These are phyloP conservation scores for Colletotrichum lini DNA, from an alignment of 2,329 filamentous ascomycete genomes.

Conservation along the genomic window DNA sequence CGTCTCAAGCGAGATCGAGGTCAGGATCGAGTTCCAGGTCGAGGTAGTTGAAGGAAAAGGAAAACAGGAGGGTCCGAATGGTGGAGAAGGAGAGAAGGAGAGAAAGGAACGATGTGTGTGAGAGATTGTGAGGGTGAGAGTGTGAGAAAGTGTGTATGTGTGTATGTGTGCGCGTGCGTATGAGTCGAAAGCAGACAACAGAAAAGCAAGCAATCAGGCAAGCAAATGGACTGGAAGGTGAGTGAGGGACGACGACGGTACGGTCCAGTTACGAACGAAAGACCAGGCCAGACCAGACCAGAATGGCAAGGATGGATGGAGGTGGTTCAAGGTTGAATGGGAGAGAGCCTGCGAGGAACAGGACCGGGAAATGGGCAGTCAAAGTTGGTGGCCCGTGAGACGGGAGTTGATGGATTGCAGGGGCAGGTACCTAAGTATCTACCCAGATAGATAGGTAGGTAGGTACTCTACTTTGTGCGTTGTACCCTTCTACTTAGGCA, in stretches of 20 bases:
- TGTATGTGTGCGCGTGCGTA: not conserved
- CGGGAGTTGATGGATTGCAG: conserved; percentile 12
- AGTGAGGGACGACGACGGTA: not conserved
- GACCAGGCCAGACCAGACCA: conserved; percentile 2
- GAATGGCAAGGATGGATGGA: not conserved
- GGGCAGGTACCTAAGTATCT: conserved; percentile 15
- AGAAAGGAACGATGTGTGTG: conserved; percentile 9
- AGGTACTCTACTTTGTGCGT: too few species aligned
- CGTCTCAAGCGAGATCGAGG: not conserved
- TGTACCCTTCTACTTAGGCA: too few species aligned
- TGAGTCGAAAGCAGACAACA: conserved; percentile 1
- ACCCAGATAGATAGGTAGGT: not conserved
- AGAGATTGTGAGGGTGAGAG: not conserved
- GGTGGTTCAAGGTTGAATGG: not conserved
- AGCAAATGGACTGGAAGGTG: not conserved
- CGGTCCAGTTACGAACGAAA: not conserved
- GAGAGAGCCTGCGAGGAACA: conserved; percentile 15
- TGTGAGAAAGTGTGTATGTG: not conserved
- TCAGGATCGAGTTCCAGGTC: not conserved
- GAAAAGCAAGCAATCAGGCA: conserved; percentile 21
- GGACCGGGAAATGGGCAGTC: conserved; percentile 31
- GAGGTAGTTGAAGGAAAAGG: conserved; percentile 11
- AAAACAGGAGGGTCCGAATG: conserved; percentile 12
- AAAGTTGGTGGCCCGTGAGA: conserved; percentile 21
- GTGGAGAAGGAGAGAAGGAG: conserved; percentile 4